Evolutionary conservation across 2,329 filamentous ascomycete genomes (phyloP).

Genomic region (Neofusicoccum sp.): DNA sequence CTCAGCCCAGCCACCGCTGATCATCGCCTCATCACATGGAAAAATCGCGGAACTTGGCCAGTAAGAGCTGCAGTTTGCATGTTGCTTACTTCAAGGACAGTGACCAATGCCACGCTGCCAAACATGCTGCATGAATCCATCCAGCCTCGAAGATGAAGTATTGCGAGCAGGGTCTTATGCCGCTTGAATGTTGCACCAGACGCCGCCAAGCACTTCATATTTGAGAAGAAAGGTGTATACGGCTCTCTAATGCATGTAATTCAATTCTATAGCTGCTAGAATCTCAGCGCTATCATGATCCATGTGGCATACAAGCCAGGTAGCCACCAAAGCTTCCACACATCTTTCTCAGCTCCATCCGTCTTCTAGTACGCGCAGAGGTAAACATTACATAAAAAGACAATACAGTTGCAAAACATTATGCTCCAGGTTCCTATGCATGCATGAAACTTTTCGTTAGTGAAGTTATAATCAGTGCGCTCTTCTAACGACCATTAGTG

Average conservation of each 20-base stretch:
- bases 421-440: background rate
- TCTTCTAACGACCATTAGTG: background rate
- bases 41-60: no score
- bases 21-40: no score
- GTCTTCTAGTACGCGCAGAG: background rate
- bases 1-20: no score
- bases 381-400: slow-evolving; percentile 8
- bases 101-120: no score
- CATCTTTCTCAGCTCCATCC: background rate
- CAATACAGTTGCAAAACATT: background rate
- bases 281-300: background rate
- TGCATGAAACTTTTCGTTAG: slow-evolving; percentile 12
- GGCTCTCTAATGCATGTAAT: background rate
- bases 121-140: no score
- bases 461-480: slow-evolving; percentile 10
- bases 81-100: no score
- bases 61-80: no score
- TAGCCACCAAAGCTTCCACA: background rate
- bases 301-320: background rate
- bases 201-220: no score
- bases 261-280: background rate
- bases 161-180: no score
- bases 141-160: no score
- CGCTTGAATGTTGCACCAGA: no score
- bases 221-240: no score